Conservation (phyloP, 176 grass and related monocot species). For the Eragrostis curvula region DNA sequence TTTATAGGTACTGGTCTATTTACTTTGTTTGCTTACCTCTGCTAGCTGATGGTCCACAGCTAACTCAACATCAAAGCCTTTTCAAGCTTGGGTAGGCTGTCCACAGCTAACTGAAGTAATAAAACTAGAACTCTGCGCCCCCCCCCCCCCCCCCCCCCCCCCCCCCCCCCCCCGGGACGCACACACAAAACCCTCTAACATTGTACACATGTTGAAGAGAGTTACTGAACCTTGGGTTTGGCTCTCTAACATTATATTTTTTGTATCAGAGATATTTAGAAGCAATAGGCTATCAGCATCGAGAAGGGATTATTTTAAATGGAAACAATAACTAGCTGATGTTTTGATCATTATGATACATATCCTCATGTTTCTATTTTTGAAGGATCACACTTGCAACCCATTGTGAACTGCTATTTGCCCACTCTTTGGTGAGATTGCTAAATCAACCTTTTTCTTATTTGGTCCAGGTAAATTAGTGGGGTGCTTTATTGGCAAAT, state of each 20-base stretch:
- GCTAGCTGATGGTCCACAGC: background rate
- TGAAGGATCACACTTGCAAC: background rate
- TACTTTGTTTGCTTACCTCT: slow-evolving; percentile 4
- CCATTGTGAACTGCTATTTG: slow-evolving; percentile 1
- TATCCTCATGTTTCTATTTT: background rate
- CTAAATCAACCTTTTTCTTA: background rate
- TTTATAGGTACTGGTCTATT: background rate
- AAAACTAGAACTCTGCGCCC: no score
- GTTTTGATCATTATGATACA: background rate
- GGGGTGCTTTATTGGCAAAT: slow-evolving; percentile 92
- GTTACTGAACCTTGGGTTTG: background rate
- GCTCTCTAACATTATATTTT: background rate
- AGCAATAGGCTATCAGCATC: slow-evolving; percentile 4
- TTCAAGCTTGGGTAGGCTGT: no score
- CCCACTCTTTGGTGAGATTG: background rate
- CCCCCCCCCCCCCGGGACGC: no score
- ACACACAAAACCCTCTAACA: no score
- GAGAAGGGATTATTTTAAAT: background rate
- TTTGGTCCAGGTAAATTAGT: slow-evolving; percentile 76
- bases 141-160: no score
- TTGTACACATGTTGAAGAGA: background rate
- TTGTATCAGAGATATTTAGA: background rate
- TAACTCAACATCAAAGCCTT: background rate
- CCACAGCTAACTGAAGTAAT: background rate
- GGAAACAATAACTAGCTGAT: background rate